phyloP scores from a whole-genome alignment of 805 yeast genomes.

The Kuraishia hungarica region DNA sequence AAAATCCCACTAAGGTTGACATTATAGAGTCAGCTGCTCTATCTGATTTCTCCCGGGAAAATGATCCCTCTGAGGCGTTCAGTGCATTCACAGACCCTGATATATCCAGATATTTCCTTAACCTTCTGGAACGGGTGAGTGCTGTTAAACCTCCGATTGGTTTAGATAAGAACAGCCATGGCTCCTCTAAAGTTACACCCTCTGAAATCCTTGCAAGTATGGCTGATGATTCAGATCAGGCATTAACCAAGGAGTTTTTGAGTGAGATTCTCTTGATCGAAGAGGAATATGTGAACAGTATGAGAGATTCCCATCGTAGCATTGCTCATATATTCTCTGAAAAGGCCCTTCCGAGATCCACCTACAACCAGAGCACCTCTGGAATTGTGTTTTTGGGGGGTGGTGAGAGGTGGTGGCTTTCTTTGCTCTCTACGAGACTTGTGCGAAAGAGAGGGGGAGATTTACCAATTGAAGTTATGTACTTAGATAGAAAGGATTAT shows the following conservation, averaged over 20 bases:
- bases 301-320: background rate
- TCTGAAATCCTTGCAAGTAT: background rate
- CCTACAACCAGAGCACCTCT: background rate
- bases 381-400: conserved; percentile 62
- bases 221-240: background rate
- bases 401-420: conserved; percentile 42
- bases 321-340: background rate
- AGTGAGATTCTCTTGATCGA: background rate
- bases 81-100: background rate
- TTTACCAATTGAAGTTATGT: conserved; percentile 34
- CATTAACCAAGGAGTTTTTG: background rate
- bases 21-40: too few species aligned
- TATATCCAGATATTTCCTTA: background rate
- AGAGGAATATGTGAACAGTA: background rate
- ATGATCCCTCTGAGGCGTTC: background rate
- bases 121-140: background rate
- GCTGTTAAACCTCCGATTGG: background rate
- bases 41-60: too few species aligned
- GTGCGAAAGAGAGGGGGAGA: conserved; percentile 28
- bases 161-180: background rate
- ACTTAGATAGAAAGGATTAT: conserved; percentile 27
- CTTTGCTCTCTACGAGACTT: conserved; percentile 36
- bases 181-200: background rate
- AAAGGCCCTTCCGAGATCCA: background rate
- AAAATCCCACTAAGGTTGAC: too few species aligned